These are phyloP conservation scores for Coemansia furcata DNA, from an alignment of 192 early-diverging fungal genomes.

Conservation along the genomic window DNA sequence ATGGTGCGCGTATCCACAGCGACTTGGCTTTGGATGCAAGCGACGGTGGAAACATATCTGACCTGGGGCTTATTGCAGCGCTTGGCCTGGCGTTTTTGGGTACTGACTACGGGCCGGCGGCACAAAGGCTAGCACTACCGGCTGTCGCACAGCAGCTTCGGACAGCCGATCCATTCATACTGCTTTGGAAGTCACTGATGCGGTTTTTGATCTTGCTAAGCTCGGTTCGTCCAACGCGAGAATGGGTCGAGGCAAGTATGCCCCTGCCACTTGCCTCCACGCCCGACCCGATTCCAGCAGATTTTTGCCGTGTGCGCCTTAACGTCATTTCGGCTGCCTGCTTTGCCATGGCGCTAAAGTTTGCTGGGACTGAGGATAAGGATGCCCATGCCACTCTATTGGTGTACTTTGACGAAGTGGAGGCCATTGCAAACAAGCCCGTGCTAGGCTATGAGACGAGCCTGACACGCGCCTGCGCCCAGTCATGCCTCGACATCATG, in stretches of 20 bases:
- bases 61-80: slow-evolving; percentile 67
- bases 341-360: slow-evolving; percentile 40
- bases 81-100: slow-evolving; percentile 82
- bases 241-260: slow-evolving; percentile 61
- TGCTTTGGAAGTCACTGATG: slow-evolving; percentile 68
- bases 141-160: slow-evolving; percentile 58
- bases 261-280: slow-evolving; percentile 9
- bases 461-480: slow-evolving; percentile 61
- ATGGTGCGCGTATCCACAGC: neutral
- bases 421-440: slow-evolving; percentile 8
- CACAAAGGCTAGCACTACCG: slow-evolving; percentile 64
- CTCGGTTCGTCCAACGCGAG: slow-evolving; percentile 58
- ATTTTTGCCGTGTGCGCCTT: slow-evolving; percentile 30
- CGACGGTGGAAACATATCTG: slow-evolving; percentile 15
- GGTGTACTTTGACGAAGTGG: slow-evolving; percentile 32
- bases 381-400: slow-evolving; percentile 20
- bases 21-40: slow-evolving; percentile 9
- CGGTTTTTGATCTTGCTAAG: slow-evolving; percentile 76
- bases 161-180: slow-evolving; percentile 67
- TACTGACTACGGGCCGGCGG: slow-evolving; percentile 66
- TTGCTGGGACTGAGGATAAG: slow-evolving; percentile 37
- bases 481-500: slow-evolving; percentile 69
- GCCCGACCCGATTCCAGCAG: neutral
- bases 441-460: slow-evolving; percentile 37
- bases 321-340: slow-evolving; percentile 31